Evolutionary conservation across 495 filamentous ascomycete species (phyloP).

Genomic region (Hyaloscypha finlandica): DNA sequence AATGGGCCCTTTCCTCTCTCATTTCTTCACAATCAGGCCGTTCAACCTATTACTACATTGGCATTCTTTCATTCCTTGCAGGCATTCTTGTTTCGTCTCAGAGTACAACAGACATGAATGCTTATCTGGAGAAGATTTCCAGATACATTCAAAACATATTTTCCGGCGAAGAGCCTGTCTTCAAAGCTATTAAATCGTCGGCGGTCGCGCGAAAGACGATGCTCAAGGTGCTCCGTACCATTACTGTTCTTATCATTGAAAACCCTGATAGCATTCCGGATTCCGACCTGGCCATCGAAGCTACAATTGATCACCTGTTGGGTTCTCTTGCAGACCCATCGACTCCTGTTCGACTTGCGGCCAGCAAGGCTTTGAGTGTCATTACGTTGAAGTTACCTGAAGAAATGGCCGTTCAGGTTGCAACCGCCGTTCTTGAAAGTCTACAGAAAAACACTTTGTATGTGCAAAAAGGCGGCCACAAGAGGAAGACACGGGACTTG

Average conservation of each 20-base stretch:
- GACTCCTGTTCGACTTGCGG: slow-evolving; percentile 83
- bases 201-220: slow-evolving; percentile 76
- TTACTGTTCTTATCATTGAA: slow-evolving; percentile 63
- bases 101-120: slow-evolving; percentile 54
- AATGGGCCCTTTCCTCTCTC: slow-evolving; percentile 67
- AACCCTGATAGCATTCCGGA: slow-evolving; percentile 21
- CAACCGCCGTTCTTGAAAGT: slow-evolving; percentile 77
- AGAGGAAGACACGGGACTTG: slow-evolving; percentile 56
- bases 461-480: background rate
- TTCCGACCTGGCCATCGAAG: slow-evolving; percentile 61
- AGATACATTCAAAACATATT: slow-evolving; percentile 50
- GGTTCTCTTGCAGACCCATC: slow-evolving; percentile 75
- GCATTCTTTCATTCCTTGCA: slow-evolving; percentile 75
- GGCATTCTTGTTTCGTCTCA: slow-evolving; percentile 59
- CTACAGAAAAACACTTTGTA: slow-evolving; percentile 68
- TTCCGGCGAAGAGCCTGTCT: slow-evolving; percentile 41
- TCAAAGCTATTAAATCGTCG: slow-evolving; percentile 57
- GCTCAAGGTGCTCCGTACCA: slow-evolving; percentile 79
- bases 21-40: slow-evolving; percentile 37
- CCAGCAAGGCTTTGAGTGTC: slow-evolving; percentile 89
- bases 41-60: slow-evolving; percentile 60
- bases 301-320: slow-evolving; percentile 72
- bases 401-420: slow-evolving; percentile 80
- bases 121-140: slow-evolving; percentile 47
- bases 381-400: slow-evolving; percentile 75